Evolutionary conservation across 768 basidiomycete species (phyloP), one percentile per base, ranked within the genome.

Genomic region (Collybia mongolica): DNA sequence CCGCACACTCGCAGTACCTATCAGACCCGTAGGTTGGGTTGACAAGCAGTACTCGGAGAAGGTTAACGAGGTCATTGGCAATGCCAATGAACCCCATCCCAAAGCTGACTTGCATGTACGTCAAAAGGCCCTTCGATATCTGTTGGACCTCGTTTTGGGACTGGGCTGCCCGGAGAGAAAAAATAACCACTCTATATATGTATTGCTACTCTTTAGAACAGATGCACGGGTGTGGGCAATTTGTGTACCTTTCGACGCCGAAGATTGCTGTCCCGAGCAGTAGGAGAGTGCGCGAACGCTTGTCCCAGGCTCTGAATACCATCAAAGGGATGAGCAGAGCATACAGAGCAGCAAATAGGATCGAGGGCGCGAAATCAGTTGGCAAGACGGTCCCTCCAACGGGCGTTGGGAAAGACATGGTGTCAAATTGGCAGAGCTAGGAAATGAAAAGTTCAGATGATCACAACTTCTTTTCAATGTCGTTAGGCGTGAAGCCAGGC

Each of bases 291-390:
- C 75, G 63, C 6, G 75, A 70, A n/a, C 63, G 62, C 41, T 62
- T 67, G 39, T 67, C 49, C 15, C 59, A 48, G 22, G 71, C 39
- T 7, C 76, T 72, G 48, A 67, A 69, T 23, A 69, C 20, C 36
- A 65, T 60, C 20, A 77, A 44, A 8, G 74, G 74, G 2, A 73
- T 26, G 11, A 75, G 58, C 2, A 66, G 29, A 8, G 54, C 69
- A 58, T 76, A 76, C 14, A 75, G 58, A 3, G 66, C 54, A 9
- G 69, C 66, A 55, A 76, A 76, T 5, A 76, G 11, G 18, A 77
- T 64, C 0, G 75, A 75, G 41, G 75, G 72, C 6, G 59, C 72
- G 51, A 75, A 71, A 53, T 80, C 77, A 5, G 52, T 52, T 12
- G 63, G 54, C n/a, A 70, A 54, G n/a, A 66, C 54, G 15, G 68